Percentiles rank a stretch among this genome's conserved stretches.
These are phyloP conservation scores for Paecilomyces formosus DNA, from an alignment of 2,329 filamentous ascomycete genomes.

Conservation along the genomic window DNA sequence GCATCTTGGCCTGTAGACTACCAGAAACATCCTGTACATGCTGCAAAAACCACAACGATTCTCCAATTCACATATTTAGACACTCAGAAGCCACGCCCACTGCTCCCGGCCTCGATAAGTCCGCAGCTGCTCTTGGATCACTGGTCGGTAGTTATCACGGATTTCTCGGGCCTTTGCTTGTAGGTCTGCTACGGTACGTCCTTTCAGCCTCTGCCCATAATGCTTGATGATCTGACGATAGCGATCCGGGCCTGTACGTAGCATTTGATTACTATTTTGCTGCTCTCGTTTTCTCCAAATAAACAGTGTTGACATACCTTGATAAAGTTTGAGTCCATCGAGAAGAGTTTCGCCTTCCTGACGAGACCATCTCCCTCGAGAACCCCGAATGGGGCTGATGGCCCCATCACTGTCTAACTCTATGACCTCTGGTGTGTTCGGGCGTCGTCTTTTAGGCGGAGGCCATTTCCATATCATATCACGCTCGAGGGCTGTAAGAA, in stretches of 20 bases:
- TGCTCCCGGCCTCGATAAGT: slow-evolving; percentile 10
- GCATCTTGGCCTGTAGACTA: not conserved
- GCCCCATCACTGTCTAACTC: not conserved
- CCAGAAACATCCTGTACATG: not conserved
- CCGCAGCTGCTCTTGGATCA: slow-evolving; percentile 5
- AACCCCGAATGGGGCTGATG: not conserved
- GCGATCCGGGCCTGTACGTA: slow-evolving; percentile 11
- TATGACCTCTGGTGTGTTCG: not conserved
- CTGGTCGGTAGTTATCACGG: slow-evolving; percentile 3
- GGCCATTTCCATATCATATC: not conserved
- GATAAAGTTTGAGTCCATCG: not conserved
- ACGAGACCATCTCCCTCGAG: not conserved
- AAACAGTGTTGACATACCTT: not conserved
- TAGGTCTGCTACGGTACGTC: slow-evolving; percentile 11
- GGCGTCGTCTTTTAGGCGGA: not conserved
- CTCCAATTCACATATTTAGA: slow-evolving; percentile 2
- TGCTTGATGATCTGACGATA: slow-evolving; percentile 17
- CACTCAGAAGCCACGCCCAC: slow-evolving; percentile 16
- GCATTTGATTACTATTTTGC: not conserved
- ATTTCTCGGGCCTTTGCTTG: slow-evolving; percentile 12
- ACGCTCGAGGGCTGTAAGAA: slow-evolving; percentile 8
- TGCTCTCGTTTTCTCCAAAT: not conserved
- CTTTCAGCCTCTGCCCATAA: slow-evolving; percentile 7
- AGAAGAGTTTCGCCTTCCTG: not conserved
- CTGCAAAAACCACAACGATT: not conserved